Evolutionary conservation across 1,139 yeast genomes (phyloP), one percentile per base, ranked within the genome.

Genomic region (Candida sp.): DNA sequence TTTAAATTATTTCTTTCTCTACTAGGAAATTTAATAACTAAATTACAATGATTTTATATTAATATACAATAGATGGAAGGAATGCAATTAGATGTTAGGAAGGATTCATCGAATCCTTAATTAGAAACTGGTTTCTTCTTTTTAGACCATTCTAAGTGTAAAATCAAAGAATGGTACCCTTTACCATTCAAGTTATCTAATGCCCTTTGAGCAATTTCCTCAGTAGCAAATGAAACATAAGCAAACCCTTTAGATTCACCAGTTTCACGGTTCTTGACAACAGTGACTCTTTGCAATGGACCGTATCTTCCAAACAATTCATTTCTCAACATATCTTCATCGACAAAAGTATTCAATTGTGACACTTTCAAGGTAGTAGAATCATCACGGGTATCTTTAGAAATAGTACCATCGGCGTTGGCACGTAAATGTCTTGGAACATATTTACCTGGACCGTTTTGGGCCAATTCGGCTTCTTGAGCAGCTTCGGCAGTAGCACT

Each of bases 181-280:
- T 82, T 86, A 58, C 97, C 97, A 64, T 93, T 80, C 68, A 90
- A 79, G 53, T 73, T 74, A 51, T 86, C 83, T 70, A 86, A 75
- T 40, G 97, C 98, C 53, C 65, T 68, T 67, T 87, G 85, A 39
- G 98, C 99, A 56, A 73, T 73, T 45, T 68, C 66, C 59, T 81
- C 84, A 48, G 84, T 74, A 41, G 77, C 79, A 68, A 87, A 91
- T 45, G 95, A 85, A 52, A 91, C 95, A 66, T 89, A 93, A n/a
- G 99, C 99, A 67, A 91, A 84, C 56, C 99, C 99, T 73, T 93
- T 86, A 45, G 96, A 87, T 65, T 86, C 86, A 51, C 96, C 95
- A 29, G 98, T 93, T 57, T 87, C 96, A 71, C 90, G 86, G 73
- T 91, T 89, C 72, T 89, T 85, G 50, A 90, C 93, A 52, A 93